These are phyloP conservation scores for Russula ochroleuca DNA, from an alignment of 768 basidiomycete genomes.

Conservation along the genomic window DNA sequence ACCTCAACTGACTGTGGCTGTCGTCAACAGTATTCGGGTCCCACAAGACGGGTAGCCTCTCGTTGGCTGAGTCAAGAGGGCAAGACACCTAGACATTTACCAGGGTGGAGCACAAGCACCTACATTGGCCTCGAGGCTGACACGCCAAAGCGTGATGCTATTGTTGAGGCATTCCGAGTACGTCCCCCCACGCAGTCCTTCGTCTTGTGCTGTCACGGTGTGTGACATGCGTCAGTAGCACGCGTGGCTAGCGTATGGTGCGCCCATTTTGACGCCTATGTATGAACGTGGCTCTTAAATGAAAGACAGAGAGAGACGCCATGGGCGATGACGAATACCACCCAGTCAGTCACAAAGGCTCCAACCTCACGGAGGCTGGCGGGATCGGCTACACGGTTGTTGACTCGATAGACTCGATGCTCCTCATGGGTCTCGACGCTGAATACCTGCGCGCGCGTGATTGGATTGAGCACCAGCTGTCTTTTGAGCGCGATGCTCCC, in stretches of 20 bases:
- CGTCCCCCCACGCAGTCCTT: constrained; percentile 26
- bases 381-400: constrained; percentile 85
- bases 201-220: background rate
- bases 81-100: constrained; percentile 9
- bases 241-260: constrained; percentile 84
- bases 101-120: constrained; percentile 26
- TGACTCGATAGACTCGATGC: constrained; percentile 83
- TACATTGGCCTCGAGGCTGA: constrained; percentile 49
- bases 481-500: constrained; percentile 70
- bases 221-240: constrained; percentile 46
- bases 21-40: too few species aligned
- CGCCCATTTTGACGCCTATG: constrained; percentile 25
- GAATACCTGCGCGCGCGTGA: constrained; percentile 73
- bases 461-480: constrained; percentile 69
- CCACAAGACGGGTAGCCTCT: background rate
- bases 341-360: constrained; percentile 68
- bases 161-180: constrained; percentile 79
- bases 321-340: constrained; percentile 94
- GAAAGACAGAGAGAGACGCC: constrained; percentile 67
- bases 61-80: constrained; percentile 17
- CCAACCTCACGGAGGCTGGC: constrained; percentile 72
- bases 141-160: constrained; percentile 55
- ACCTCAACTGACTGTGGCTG: background rate
- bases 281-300: constrained; percentile 26
- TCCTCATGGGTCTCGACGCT: constrained; percentile 75